These are phyloP conservation scores for Ophryocystis elektroscirrha DNA, from an alignment of 169 alveolate species.

Conservation along the genomic window DNA sequence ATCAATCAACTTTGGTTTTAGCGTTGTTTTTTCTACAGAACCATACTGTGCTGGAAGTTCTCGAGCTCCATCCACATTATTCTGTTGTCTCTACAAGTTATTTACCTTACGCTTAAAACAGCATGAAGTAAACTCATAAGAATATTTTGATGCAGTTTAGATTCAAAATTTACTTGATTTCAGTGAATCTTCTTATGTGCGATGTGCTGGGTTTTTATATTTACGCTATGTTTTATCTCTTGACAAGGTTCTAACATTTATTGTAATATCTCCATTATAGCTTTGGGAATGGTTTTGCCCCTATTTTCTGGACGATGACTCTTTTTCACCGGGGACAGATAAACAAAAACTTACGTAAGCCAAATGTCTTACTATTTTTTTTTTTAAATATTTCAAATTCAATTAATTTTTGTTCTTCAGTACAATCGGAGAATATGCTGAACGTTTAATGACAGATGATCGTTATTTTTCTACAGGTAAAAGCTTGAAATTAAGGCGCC, in stretches of 20 bases:
- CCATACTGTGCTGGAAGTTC: conserved; percentile 11
- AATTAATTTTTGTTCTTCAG: neutral
- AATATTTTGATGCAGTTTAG: neutral
- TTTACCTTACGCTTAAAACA: conserved; percentile 9
- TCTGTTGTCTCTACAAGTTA: conserved; percentile 17
- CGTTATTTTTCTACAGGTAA: conserved; percentile 11
- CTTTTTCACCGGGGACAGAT: conserved; percentile 12
- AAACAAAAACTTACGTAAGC: neutral
- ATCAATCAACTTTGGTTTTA: neutral
- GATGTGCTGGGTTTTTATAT: neutral
- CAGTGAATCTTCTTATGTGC: neutral
- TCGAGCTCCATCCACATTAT: conserved; percentile 17
- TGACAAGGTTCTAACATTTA: neutral
- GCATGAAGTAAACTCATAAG: conserved; percentile 2
- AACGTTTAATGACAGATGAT: conserved; percentile 18
- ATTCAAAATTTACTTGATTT: neutral
- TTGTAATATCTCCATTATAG: conserved; percentile 4
- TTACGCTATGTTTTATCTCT: neutral
- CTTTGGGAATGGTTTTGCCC: conserved; percentile 23
- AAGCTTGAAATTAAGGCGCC: neutral
- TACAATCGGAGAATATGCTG: conserved; percentile 11
- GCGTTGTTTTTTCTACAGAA: conserved; percentile 18
- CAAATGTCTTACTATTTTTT: neutral
- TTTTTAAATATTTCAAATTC: neutral
- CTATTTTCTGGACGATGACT: conserved; percentile 16